Base-by-base conservation (phyloP, 2,329 filamentous ascomycete genomes). In the Phaeophleospora eucalypticola region DNA sequence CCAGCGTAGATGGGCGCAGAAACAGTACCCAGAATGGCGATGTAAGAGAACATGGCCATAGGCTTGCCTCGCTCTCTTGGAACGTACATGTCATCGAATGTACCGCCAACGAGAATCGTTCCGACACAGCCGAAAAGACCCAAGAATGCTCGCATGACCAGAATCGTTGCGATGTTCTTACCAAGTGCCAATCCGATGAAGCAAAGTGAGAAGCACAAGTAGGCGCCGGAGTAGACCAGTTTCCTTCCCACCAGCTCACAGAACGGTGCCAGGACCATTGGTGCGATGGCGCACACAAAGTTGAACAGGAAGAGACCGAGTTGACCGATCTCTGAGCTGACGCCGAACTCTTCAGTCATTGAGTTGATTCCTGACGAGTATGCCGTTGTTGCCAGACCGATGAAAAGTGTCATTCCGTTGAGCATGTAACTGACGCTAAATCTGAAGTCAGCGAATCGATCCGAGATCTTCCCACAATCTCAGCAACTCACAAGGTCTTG, bases 1-100 rank as follows among this genome's bases (percentile, higher is more conserved):
- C 75, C 73, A 38, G 74, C 72, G 57, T 78, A 77, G 55, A 78
- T 76, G 20, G 75, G 75, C 2, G 75, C 75, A 4, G 67, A 72
- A 19, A 78, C 74, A 8, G 75, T 78, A 36, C 75, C 75, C 46
- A 76, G 67, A 45, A 76, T 76, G 51, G 73, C 72, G 35, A 76
- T 65, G 62, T 68, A 76, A 12, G 70, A 67, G 65, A 75, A 76
- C 44, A 68, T 66, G 9, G 73, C 71, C 71, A 76, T 74, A 24
- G 72, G 71, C 19, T 67, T 65, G 35, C 71, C 70, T 37, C 72
- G 70, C 47, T 72, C 63, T 35, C 71, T 66, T 0, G 71, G 71
- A 12, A 65, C 64, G 56, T 73, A 76, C 71, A 76, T 74, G 55
- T 75, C 73, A 49, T 68, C 68, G 50, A 76, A 76, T 4, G 72